These are phyloP conservation scores for Calvatia gigantea DNA, from an alignment of 768 basidiomycete genomes.

Conservation along the genomic window DNA sequence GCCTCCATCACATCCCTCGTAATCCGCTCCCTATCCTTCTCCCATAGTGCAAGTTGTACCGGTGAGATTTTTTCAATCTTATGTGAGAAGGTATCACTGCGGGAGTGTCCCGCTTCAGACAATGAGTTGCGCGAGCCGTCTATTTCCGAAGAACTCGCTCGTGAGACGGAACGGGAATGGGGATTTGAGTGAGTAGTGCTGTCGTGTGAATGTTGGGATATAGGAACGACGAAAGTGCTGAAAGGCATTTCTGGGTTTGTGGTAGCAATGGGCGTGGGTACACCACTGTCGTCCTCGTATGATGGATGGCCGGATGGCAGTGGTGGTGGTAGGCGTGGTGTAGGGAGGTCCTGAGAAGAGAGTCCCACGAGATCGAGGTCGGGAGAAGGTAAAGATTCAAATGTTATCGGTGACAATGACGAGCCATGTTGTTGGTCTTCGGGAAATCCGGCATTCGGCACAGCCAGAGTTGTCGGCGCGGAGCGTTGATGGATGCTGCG, in stretches of 20 bases:
- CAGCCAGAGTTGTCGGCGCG: not conserved
- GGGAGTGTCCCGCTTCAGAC: not conserved
- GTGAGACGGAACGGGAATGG: not conserved
- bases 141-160: not conserved
- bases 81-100: not conserved
- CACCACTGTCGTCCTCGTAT: constrained; percentile 10
- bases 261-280: not conserved
- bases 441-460: not conserved
- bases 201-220: not conserved
- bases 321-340: not conserved
- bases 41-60: not conserved
- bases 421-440: constrained; percentile 12
- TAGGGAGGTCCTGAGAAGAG: constrained; percentile 10
- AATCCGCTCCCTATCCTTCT: not conserved
- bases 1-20: not conserved
- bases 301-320: constrained; percentile 14
- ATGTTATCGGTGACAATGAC: not conserved
- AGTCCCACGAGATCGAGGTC: constrained; percentile 19
- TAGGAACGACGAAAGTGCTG: not conserved
- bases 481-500: not conserved
- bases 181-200: not conserved
- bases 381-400: constrained; percentile 17
- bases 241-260: not conserved
- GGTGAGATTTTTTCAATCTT: not conserved
- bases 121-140: not conserved